A percentile compares a stretch with the other conserved stretches of the same genome.
phyloP scores from a whole-genome alignment of 2,329 filamentous ascomycete species.

The Neocucurbitaria cava region DNA sequence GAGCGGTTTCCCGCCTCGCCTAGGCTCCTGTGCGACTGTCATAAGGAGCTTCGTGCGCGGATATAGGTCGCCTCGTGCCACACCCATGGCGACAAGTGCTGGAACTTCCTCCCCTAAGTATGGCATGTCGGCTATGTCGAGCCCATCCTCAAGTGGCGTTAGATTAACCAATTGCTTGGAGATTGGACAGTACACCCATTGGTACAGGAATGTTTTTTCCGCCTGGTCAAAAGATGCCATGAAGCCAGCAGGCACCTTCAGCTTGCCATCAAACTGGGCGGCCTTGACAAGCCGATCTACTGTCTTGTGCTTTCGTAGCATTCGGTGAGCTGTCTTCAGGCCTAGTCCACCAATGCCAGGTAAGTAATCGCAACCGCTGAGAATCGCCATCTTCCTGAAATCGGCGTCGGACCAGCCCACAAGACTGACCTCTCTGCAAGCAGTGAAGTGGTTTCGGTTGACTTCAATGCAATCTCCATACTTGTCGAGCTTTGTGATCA shows the following conservation, averaged over 20 bases:
- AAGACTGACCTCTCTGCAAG: constrained; percentile 85
- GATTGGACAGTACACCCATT: constrained; percentile 89
- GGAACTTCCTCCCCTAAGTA: constrained; percentile 82
- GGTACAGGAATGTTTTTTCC: constrained; percentile 90
- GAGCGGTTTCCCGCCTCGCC: constrained; percentile 44
- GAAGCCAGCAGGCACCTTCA: constrained; percentile 80
- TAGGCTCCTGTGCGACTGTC: constrained; percentile 38
- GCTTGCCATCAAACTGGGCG: constrained; percentile 88
- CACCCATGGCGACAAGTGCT: constrained; percentile 70
- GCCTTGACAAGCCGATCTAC: constrained; percentile 82
- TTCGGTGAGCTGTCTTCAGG: constrained; percentile 89
- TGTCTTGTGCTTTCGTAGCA: constrained; percentile 88
- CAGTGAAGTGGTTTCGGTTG: constrained; percentile 85
- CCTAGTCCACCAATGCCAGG: constrained; percentile 83
- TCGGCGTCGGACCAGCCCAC: constrained; percentile 91
- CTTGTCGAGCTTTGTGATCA: constrained; percentile 93
- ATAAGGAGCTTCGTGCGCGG: constrained; percentile 83
- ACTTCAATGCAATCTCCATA: constrained; percentile 94
- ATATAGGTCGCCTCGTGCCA: constrained; percentile 83
- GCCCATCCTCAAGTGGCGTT: constrained; percentile 67
- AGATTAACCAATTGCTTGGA: constrained; percentile 76
- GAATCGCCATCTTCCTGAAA: constrained; percentile 93
- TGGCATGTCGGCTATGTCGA: constrained; percentile 73
- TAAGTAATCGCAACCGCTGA: constrained; percentile 97
- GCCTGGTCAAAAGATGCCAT: constrained; percentile 82